Evolutionary conservation across 179 eudicot species (phyloP).

Genomic region (Nepenthes alata): DNA sequence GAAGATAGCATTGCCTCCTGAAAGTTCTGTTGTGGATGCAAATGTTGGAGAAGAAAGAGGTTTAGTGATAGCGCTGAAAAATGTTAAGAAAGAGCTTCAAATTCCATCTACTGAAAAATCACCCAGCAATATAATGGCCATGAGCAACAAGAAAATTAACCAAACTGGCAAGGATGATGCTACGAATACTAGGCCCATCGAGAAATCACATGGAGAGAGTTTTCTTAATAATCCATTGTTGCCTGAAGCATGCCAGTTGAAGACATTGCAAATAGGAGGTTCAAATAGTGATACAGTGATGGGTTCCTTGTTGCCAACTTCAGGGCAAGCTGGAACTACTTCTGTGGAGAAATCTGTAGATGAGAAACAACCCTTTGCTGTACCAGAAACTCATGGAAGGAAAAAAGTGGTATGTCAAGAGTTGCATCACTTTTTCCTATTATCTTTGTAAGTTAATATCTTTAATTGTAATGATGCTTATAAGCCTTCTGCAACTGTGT

Average conservation of each 20-base stretch:
- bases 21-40: background rate
- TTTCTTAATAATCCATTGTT: slow-evolving; percentile 13
- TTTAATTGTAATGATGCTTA: too few relatives aligned
- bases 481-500: too few relatives aligned
- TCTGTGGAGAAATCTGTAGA: too few relatives aligned
- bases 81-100: slow-evolving; percentile 13
- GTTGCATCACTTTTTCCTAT: too few relatives aligned
- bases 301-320: background rate
- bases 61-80: slow-evolving; percentile 7
- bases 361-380: too few relatives aligned
- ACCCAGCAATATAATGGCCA: slow-evolving; percentile 3
- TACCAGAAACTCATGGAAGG: too few relatives aligned
- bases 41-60: slow-evolving; percentile 6
- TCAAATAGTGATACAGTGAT: slow-evolving; percentile 6
- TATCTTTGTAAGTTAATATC: too few relatives aligned
- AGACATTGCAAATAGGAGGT: slow-evolving; percentile 6
- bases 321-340: too few relatives aligned
- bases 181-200: background rate
- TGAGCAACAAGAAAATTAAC: slow-evolving; percentile 11
- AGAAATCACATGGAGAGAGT: slow-evolving; percentile 21
- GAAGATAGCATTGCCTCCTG: slow-evolving; percentile 8
- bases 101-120: slow-evolving; percentile 12
- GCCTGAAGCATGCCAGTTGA: slow-evolving; percentile 12
- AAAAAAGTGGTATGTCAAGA: too few relatives aligned
- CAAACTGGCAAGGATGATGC: too few relatives aligned